Base-by-base conservation (phyloP, 2,329 filamentous ascomycete species). In the Penicillium sp. region DNA sequence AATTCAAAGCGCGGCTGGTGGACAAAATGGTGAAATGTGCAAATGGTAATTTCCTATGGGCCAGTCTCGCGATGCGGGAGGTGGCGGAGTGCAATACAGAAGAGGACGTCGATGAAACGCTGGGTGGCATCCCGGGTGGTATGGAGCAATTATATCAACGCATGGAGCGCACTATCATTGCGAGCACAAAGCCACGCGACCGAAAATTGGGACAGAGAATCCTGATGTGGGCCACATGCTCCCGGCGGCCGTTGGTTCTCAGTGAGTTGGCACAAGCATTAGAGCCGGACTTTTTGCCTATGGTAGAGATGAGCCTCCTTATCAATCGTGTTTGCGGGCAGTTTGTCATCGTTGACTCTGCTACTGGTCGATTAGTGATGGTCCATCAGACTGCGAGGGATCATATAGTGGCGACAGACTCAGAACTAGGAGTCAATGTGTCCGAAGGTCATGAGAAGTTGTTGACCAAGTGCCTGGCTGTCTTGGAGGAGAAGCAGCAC, bases 351-450 rank as follows among this genome's bases (percentile, higher is more conserved):
- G 38, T 40, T 40, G 22, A 49, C 35, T 11, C 26, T 38, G 19
- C 30, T 3, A 50, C 22, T 31, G 3, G 9, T 22, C 22, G 31
- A 11, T 50, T 50, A 31, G 25, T 41, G 7, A 40, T 50, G 35
- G 36, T 50, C 10, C 47, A 50, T 14, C 47, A 50, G 25, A 50
- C 47, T 16, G 47, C 47, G 16, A 49, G 33, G 28, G 46, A 49
- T 49, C 46, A 49, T 19, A 38, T 49, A 16, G 37, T 30, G 25
- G 6, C 46, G 9, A 49, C 35, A 40, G 16, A 25, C 35, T 49
- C 46, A 17, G 46, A 49, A 30, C 35, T 49, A 9, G 46, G 47
- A 16, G 36, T 50, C 36, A 41, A 40, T 41, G 22, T 50, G 8
- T 14, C 16, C 4, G 19, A 41, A 28, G 46, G 46, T 5, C 46